Conservation (phyloP, 148 eudicot genomes). For the Vaccinium corymbosum region DNA sequence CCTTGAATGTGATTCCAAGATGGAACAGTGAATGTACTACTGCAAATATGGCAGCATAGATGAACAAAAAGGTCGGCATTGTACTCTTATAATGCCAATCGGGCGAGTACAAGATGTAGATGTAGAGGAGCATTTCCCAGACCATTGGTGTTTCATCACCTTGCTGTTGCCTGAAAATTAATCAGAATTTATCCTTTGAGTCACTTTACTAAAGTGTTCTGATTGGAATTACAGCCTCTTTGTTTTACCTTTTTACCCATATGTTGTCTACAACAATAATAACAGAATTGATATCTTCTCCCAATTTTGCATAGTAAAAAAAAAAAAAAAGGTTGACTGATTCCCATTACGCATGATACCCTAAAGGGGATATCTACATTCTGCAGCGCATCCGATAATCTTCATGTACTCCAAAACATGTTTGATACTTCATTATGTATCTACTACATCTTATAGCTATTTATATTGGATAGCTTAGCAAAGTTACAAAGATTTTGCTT, state of each 20-base stretch:
- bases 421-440: not conserved
- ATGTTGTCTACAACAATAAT: not conserved
- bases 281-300: not conserved
- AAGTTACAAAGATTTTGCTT: not conserved
- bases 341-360: not conserved
- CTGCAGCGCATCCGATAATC: not conserved
- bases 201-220: too few species aligned
- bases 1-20: conserved; percentile 49
- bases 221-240: not conserved
- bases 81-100: conserved; percentile 93
- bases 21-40: conserved; percentile 55
- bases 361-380: not conserved
- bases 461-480: not conserved
- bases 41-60: conserved; percentile 76
- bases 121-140: conserved; percentile 88
- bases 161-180: conserved; percentile 69
- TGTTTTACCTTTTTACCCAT: not conserved
- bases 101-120: conserved; percentile 82
- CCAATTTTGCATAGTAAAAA: not conserved
- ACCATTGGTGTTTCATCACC: conserved; percentile 94
- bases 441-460: not conserved
- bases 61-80: conserved; percentile 75
- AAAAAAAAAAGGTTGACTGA: not conserved
- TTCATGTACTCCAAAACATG: not conserved
- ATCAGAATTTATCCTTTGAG: not conserved